Percentiles rank a stretch among this genome's conserved stretches.
Conservation (phyloP, 345 rosid species). For the Reutealis trisperma region DNA sequence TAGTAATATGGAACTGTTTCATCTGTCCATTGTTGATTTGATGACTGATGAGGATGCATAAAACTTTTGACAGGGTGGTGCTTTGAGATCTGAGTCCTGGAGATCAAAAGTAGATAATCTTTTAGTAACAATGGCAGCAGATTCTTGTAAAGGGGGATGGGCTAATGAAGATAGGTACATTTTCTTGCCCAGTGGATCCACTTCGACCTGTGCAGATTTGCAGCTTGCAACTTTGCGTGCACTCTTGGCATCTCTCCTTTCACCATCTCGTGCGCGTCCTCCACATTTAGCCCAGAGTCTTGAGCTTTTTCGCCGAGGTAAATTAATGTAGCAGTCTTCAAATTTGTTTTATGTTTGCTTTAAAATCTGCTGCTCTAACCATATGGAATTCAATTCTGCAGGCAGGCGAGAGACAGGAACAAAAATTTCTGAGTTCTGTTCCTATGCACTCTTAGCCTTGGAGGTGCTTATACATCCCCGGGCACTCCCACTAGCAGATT, state of each 20-base stretch:
- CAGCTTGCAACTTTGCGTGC: conserved; percentile 76
- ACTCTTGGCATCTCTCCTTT: conserved; percentile 71
- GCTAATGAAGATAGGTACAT: conserved; percentile 41
- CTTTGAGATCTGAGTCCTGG: conserved; percentile 65
- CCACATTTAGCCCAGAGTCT: conserved; percentile 61
- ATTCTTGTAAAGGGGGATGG: conserved; percentile 60
- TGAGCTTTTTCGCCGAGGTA: conserved; percentile 81
- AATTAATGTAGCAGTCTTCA: background rate
- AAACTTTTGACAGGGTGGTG: conserved; percentile 60
- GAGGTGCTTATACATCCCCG: conserved; percentile 89
- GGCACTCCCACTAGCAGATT: conserved; percentile 56
- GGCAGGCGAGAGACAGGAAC: conserved; percentile 65
- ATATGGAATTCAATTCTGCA: conserved; percentile 7
- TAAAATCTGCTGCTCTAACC: background rate
- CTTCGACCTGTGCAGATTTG: conserved; percentile 45
- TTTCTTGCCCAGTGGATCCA: conserved; percentile 36
- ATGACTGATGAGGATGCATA: background rate
- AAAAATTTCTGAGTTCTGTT: conserved; percentile 62
- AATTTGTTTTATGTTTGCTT: background rate
- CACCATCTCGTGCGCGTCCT: conserved; percentile 62
- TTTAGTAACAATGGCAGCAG: conserved; percentile 54
- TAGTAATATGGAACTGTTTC: no score
- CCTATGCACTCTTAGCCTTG: conserved; percentile 63
- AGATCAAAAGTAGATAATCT: conserved; percentile 60
- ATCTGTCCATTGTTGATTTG: background rate